Percentiles rank a stretch among this genome's conserved stretches.
phyloP scores from a whole-genome alignment of 768 basidiomycete genomes.

The Amanita muscaria region DNA sequence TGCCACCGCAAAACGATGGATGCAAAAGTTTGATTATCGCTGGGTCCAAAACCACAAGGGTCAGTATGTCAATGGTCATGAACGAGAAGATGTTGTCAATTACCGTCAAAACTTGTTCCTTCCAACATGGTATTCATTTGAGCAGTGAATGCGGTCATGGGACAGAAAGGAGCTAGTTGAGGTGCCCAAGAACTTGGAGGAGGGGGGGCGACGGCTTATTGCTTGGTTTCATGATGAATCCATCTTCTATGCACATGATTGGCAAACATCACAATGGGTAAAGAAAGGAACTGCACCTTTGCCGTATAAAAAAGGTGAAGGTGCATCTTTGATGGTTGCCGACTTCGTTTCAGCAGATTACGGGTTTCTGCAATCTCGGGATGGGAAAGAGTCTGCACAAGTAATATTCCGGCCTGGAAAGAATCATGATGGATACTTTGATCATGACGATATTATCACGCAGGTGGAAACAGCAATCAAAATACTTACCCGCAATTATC shows the following conservation, averaged over 20 bases:
- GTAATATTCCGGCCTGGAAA: conserved; percentile 19
- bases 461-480: conserved; percentile 21
- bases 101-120: conserved; percentile 18
- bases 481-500: conserved; percentile 23
- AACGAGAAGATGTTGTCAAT: conserved; percentile 20
- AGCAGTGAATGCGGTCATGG: conserved; percentile 8
- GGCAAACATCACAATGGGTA: conserved; percentile 16
- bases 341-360: conserved; percentile 27
- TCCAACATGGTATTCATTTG: conserved; percentile 8
- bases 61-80: conserved; percentile 24
- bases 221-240: conserved; percentile 24
- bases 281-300: conserved; percentile 12
- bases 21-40: conserved; percentile 16
- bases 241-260: conserved; percentile 29
- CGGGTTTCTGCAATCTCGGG: conserved; percentile 18
- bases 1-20: conserved; percentile 18
- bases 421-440: conserved; percentile 18
- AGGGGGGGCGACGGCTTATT: conserved; percentile 5
- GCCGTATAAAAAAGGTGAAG: conserved; percentile 26
- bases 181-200: neutral
- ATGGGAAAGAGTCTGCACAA: conserved; percentile 14
- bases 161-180: neutral
- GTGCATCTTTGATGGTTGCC: conserved; percentile 25
- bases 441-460: conserved; percentile 14
- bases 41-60: conserved; percentile 15